Evolutionary conservation across 2,329 filamentous ascomycete genomes (phyloP).

Genomic region (Curvularia sp.): DNA sequence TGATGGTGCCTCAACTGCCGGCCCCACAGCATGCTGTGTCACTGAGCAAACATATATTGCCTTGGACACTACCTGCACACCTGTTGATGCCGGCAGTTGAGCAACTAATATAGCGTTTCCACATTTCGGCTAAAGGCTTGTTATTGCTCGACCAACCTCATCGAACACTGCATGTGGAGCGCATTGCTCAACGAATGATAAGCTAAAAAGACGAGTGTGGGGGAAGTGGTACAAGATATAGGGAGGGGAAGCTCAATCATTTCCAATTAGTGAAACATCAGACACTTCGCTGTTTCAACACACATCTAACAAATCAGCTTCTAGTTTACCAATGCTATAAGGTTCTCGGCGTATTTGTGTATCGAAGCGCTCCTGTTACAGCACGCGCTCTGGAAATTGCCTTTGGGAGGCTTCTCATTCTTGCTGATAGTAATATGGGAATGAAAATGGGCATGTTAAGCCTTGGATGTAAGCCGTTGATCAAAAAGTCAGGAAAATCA

Average conservation of each 20-base stretch:
- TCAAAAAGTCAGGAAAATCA: neutral
- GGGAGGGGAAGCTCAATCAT: no score
- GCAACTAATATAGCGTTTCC: constrained; percentile 16
- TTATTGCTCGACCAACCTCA: constrained; percentile 22
- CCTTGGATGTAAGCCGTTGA: neutral
- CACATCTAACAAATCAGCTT: neutral
- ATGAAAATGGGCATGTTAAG: neutral
- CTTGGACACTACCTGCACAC: neutral
- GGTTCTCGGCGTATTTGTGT: neutral
- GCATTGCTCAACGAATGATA: no score
- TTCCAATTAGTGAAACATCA: neutral
- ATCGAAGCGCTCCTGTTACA: neutral
- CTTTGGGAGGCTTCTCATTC: neutral
- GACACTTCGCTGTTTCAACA: neutral
- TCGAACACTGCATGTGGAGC: neutral
- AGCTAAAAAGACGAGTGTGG: neutral
- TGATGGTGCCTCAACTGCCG: constrained; percentile 3
- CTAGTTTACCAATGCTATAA: neutral
- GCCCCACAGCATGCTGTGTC: neutral
- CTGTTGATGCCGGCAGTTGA: constrained; percentile 18
- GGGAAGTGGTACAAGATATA: neutral
- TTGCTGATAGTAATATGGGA: neutral
- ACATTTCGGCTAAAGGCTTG: constrained; percentile 26
- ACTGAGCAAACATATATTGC: constrained; percentile 7
- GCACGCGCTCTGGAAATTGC: neutral